Percentiles rank a stretch among this genome's conserved stretches.
phyloP scores from a whole-genome alignment of 352 stramenopile genomes.

The Phytophthora litchii region DNA sequence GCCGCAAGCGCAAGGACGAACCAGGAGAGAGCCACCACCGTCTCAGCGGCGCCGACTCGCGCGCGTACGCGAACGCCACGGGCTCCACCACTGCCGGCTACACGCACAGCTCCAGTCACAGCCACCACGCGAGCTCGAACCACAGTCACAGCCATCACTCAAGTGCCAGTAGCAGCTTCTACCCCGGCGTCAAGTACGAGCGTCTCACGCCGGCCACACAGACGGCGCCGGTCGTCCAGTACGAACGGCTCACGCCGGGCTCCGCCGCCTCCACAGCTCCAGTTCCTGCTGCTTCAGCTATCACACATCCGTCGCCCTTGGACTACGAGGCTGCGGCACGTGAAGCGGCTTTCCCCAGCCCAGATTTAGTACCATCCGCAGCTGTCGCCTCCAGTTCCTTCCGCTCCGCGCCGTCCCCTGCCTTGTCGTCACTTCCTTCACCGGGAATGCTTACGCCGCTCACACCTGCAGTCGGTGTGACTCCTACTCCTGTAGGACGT shows the following conservation, averaged over 20 bases:
- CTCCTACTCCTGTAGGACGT: constrained; percentile 30
- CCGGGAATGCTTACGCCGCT: constrained; percentile 65
- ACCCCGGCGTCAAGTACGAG: constrained; percentile 54
- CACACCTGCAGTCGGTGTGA: constrained; percentile 18
- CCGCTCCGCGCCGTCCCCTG: constrained; percentile 36
- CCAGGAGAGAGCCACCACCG: constrained; percentile 15
- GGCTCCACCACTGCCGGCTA: constrained; percentile 19
- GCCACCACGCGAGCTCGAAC: constrained; percentile 5
- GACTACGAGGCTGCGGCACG: constrained; percentile 47
- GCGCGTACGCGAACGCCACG: constrained; percentile 38
- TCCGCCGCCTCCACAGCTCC: constrained; percentile 12
- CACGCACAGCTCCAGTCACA: constrained; percentile 15
- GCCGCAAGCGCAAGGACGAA: constrained; percentile 65
- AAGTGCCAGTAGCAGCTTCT: constrained; percentile 32
- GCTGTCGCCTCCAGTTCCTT: constrained; percentile 40
- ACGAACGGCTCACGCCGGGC: constrained; percentile 59
- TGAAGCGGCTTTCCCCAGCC: constrained; percentile 43
- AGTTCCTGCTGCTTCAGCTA: not conserved
- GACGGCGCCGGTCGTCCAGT: constrained; percentile 41
- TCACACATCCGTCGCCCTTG: constrained; percentile 38
- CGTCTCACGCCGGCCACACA: constrained; percentile 41
- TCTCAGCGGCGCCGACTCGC: constrained; percentile 23
- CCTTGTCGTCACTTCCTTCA: constrained; percentile 49
- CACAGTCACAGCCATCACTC: constrained; percentile 17
- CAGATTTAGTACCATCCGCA: constrained; percentile 35